Evolutionary conservation across 2,329 filamentous ascomycete genomes (phyloP), one percentile per base, ranked within the genome.

Genomic region (Aspergillus persii): DNA sequence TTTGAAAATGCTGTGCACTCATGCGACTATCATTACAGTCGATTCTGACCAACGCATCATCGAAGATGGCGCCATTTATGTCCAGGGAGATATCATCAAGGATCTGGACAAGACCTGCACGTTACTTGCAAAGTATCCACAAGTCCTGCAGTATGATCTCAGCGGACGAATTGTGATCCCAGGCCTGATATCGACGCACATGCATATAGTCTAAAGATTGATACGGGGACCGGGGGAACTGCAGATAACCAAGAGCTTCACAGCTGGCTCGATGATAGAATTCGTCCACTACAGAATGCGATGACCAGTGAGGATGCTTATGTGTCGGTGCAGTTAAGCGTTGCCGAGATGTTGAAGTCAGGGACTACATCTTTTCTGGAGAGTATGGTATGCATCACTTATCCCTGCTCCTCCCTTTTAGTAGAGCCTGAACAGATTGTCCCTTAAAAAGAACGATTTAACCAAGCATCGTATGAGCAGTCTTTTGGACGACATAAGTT

Each of bases 281-380:
- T 83, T 47, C 83, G 81, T 81, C 76, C 78, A 8, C 68, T 81
- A 3, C 76, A 81, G 66, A 76, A 76, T 0, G 76, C 76, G 50
- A 80, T 79, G 64, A 78, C 75, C 0, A 68, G 70, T 3, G 75
- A 76, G 36, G 80, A 83, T 67, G 81, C 80, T 18, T 82, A 82
- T 64, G 75, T 78, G 3, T 80, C 81, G 4, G 79, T 78, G 1
- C 68, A 77, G 5, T 68, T 83, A 44, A 81, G 76, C 23, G 81
- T 83, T 44, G 80, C 77, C 0, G 81, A 83, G 68, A 81, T 83
- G 80, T 69, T 83, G 36, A 76, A 77, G 65, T 77, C 74, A 3
- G 81, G 80, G 0, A 83, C 81, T 3, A 83, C 80, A 2, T 81
- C 77, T 61, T 83, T 84, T 61, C 69, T 83, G 5, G 81, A 83